Conservation (phyloP, 2,329 filamentous ascomycete species). For the Coleophoma eucalyptorum region DNA sequence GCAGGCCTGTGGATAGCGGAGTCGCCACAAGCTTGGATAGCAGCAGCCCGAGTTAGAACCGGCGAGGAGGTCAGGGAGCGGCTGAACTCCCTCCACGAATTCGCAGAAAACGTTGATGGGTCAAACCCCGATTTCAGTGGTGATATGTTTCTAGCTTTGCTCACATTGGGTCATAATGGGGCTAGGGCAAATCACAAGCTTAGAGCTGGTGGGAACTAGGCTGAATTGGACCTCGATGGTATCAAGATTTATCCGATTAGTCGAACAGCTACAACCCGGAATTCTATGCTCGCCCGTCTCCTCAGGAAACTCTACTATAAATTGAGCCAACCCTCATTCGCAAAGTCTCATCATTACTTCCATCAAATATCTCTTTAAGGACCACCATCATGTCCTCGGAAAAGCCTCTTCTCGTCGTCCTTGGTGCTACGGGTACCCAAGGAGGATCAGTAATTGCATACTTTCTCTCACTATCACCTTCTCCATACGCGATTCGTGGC, state of each 20-base stretch:
- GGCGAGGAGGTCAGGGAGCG: conserved; percentile 5
- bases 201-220: conserved; percentile 5
- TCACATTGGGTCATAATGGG: conserved; percentile 4
- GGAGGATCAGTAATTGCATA: conserved; percentile 40
- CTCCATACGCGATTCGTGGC: conserved; percentile 38
- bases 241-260: conserved; percentile 1
- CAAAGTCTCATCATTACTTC: conserved; percentile 4
- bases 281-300: neutral
- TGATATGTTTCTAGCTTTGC: conserved; percentile 4
- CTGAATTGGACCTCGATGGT: neutral
- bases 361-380: neutral
- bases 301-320: conserved; percentile 1
- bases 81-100: conserved; percentile 5
- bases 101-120: conserved; percentile 1
- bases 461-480: conserved; percentile 31
- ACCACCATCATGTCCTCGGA: conserved; percentile 3
- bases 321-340: conserved; percentile 1
- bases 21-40: conserved; percentile 8
- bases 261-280: conserved; percentile 4
- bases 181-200: neutral
- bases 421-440: conserved; percentile 43
- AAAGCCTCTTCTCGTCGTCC: conserved; percentile 33
- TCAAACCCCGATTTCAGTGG: conserved; percentile 1
- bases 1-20: conserved; percentile 8
- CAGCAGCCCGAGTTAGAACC: conserved; percentile 2